Evolutionary conservation across 73 alveolate genomes (phyloP).

Genomic region (Strombidium stylifer): DNA sequence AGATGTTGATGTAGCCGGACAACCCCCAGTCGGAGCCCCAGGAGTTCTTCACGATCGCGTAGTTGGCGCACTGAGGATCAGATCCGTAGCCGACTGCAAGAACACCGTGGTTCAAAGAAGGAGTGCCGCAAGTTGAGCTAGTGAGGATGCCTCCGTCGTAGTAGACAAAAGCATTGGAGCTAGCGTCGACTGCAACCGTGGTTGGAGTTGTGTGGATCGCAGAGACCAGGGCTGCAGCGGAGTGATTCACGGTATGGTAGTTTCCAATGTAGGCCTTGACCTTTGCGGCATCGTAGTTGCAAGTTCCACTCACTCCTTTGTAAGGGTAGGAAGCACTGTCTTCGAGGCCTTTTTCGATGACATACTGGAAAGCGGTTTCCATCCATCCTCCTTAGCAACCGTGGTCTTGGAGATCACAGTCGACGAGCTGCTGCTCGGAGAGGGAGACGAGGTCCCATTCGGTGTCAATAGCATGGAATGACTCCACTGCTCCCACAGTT

Average conservation of each 20-base stretch:
- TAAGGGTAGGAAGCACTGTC: slow-evolving; percentile 81
- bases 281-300: slow-evolving; percentile 21
- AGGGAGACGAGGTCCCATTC: slow-evolving; percentile 49
- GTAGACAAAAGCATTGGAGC: slow-evolving; percentile 47
- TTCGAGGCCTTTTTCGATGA: slow-evolving; percentile 12
- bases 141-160: slow-evolving; percentile 67
- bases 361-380: slow-evolving; percentile 67
- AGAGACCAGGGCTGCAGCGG: slow-evolving; percentile 20
- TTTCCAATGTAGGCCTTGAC: slow-evolving; percentile 22
- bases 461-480: slow-evolving; percentile 35
- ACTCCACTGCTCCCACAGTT: slow-evolving; percentile 91
- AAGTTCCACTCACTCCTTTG: slow-evolving; percentile 45
- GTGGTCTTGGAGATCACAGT: slow-evolving; percentile 73
- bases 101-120: slow-evolving; percentile 81
- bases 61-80: slow-evolving; percentile 38
- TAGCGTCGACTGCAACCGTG: slow-evolving; percentile 77
- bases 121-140: slow-evolving; percentile 22
- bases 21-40: slow-evolving; percentile 96
- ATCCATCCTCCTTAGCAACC: slow-evolving; percentile 84
- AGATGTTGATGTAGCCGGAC: slow-evolving; percentile 80
- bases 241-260: slow-evolving; percentile 24
- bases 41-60: slow-evolving; percentile 86
- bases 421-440: slow-evolving; percentile 80
- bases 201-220: slow-evolving; percentile 59
- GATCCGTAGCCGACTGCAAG: slow-evolving; percentile 77